A percentile compares a stretch with the other conserved stretches of the same genome.
Evolutionary conservation across 768 basidiomycete species (phyloP).

Genomic region (Psilocybe cubensis): DNA sequence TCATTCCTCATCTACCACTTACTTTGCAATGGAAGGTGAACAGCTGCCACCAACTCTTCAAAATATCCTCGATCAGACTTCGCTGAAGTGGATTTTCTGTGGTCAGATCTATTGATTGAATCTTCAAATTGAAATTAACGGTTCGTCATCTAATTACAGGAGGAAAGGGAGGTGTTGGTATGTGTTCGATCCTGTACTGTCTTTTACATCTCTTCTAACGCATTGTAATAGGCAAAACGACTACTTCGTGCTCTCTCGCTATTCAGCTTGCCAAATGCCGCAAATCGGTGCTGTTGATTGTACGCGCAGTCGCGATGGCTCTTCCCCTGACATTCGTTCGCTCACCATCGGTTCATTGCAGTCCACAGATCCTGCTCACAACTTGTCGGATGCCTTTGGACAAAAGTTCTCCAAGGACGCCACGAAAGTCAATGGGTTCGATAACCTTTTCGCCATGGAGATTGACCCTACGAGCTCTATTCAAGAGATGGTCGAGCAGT

Average conservation of each 20-base stretch:
- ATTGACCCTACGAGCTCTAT: conserved; percentile 98
- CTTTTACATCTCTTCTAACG: conserved; percentile 6
- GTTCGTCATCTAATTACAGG: conserved; percentile 48
- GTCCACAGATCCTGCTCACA: conserved; percentile 99
- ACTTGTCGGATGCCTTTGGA: conserved; percentile 96
- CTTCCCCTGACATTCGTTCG: background rate
- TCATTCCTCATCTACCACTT: conserved; percentile 13
- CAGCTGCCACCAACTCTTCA: conserved; percentile 85
- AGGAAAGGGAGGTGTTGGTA: conserved; percentile 98
- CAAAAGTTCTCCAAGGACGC: conserved; percentile 99
- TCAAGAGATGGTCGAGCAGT: conserved; percentile 99
- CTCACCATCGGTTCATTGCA: conserved; percentile 31
- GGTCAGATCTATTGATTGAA: conserved; percentile 53
- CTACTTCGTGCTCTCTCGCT: conserved; percentile 96
- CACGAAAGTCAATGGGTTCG: conserved; percentile 96
- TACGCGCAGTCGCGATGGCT: conserved; percentile 43
- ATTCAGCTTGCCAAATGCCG: conserved; percentile 90
- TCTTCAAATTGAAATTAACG: background rate
- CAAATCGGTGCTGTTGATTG: conserved; percentile 96
- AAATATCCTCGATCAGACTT: conserved; percentile 92
- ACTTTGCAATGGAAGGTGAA: conserved; percentile 40
- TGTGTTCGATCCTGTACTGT: conserved; percentile 31
- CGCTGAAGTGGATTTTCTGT: conserved; percentile 98
- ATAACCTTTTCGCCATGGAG: conserved; percentile 98
- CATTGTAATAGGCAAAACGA: conserved; percentile 82